These are phyloP conservation scores for Bipolaris cookei DNA, from an alignment of 2,329 filamentous ascomycete genomes.

Conservation along the genomic window DNA sequence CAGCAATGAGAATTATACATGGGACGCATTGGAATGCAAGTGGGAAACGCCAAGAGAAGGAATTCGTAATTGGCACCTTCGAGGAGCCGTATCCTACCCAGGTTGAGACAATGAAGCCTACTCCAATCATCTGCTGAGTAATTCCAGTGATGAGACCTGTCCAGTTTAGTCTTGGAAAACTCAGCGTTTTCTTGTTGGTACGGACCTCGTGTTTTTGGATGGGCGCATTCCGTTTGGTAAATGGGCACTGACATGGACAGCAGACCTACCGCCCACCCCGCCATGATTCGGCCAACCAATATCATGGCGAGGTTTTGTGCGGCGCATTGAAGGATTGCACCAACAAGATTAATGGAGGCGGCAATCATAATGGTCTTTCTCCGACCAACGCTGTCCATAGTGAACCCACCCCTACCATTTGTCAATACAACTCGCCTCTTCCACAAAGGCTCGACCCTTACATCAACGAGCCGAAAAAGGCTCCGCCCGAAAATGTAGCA, in stretches of 20 bases:
- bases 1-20: conserved; percentile 52
- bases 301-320: conserved; percentile 64
- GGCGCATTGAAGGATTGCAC: conserved; percentile 64
- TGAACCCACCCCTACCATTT: conserved; percentile 55
- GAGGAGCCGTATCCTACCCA: conserved; percentile 57
- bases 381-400: conserved; percentile 67
- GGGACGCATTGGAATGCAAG: conserved; percentile 57
- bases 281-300: conserved; percentile 64
- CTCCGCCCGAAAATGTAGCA: conserved; percentile 67
- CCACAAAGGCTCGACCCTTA: conserved; percentile 15
- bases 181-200: neutral
- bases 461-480: conserved; percentile 61
- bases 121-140: conserved; percentile 63
- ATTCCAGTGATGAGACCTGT: conserved; percentile 60
- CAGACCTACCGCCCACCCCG: conserved; percentile 63
- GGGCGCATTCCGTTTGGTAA: conserved; percentile 68
- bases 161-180: neutral
- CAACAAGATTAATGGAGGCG: conserved; percentile 63
- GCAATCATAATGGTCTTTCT: conserved; percentile 66
- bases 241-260: conserved; percentile 67
- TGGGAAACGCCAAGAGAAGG: conserved; percentile 53
- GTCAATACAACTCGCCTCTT: neutral
- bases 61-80: conserved; percentile 45
- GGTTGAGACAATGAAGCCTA: conserved; percentile 64
- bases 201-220: conserved; percentile 62